A percentile compares a stretch with the other conserved stretches of the same genome.
phyloP scores from a whole-genome alignment of 1,284 basidiomycete species.

The Baeospora myosura region DNA sequence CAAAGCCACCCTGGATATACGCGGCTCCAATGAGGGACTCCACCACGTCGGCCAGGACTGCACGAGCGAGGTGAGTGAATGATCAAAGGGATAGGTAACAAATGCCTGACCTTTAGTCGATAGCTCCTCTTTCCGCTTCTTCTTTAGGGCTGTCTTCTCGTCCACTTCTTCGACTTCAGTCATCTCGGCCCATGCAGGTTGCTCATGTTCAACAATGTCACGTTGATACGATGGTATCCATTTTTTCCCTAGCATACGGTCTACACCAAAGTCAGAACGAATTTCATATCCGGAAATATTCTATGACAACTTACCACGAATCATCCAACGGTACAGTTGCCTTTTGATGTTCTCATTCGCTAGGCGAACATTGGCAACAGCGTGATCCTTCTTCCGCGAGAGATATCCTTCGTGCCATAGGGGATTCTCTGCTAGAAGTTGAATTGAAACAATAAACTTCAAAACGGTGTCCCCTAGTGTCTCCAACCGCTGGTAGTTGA shows the following conservation, averaged over 20 bases:
- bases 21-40: constrained; percentile 76
- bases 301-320: constrained; percentile 44
- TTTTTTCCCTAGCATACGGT: too few relatives aligned
- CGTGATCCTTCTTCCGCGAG: constrained; percentile 59
- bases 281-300: too few relatives aligned
- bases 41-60: constrained; percentile 64
- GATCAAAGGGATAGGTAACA: background rate
- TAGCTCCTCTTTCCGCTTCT: constrained; percentile 34
- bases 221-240: constrained; percentile 42
- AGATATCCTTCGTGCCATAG: constrained; percentile 77
- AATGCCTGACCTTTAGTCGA: constrained; percentile 64
- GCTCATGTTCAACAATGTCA: constrained; percentile 4
- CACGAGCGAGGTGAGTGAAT: constrained; percentile 3
- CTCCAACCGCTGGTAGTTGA: constrained; percentile 74
- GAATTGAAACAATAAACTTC: constrained; percentile 59
- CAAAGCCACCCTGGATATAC: constrained; percentile 61
- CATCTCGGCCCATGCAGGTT: constrained; percentile 8
- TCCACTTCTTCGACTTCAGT: constrained; percentile 16
- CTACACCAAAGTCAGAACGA: background rate
- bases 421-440: constrained; percentile 61
- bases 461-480: constrained; percentile 75
- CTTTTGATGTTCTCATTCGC: constrained; percentile 52
- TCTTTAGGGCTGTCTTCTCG: constrained; percentile 16
- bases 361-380: constrained; percentile 64
- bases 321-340: constrained; percentile 56